These are phyloP conservation scores for Calophaca sinica DNA, from an alignment of 306 rosid species.

Conservation along the genomic window DNA sequence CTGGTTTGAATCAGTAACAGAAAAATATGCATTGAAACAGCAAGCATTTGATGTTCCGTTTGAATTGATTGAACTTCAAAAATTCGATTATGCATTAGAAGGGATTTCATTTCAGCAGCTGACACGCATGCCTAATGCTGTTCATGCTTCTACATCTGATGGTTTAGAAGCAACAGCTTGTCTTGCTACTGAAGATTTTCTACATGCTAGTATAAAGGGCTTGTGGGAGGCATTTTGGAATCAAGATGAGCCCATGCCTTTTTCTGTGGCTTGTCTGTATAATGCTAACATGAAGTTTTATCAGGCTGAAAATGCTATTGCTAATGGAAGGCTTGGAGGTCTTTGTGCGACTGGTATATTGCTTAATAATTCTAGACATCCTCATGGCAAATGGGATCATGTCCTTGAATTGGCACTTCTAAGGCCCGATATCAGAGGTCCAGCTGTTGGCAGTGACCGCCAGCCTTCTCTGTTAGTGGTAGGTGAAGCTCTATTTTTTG, in stretches of 20 bases:
- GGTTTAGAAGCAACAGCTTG: constrained; percentile 87
- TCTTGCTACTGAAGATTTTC: constrained; percentile 93
- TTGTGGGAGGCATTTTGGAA: constrained; percentile 99
- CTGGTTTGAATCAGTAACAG: constrained; percentile 74
- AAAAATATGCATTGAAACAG: constrained; percentile 53
- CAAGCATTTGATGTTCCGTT: constrained; percentile 86
- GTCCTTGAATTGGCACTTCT: constrained; percentile 84
- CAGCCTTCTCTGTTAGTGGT: constrained; percentile 70
- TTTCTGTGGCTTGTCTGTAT: constrained; percentile 81
- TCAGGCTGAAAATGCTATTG: constrained; percentile 89
- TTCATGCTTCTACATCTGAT: constrained; percentile 85
- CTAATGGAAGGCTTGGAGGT: constrained; percentile 84
- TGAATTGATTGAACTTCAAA: constrained; percentile 94
- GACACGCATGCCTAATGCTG: constrained; percentile 89
- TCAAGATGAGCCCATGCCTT: constrained; percentile 91
- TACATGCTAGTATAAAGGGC: constrained; percentile 90
- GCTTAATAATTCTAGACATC: constrained; percentile 84
- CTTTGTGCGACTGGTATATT: constrained; percentile 87
- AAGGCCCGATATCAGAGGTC: constrained; percentile 78
- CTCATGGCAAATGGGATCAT: constrained; percentile 94
- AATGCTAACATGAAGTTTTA: constrained; percentile 80
- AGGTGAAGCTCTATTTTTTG: constrained; percentile 91
- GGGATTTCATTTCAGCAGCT: constrained; percentile 96
- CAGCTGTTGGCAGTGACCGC: constrained; percentile 58
- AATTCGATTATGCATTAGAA: constrained; percentile 96